Evolutionary conservation across 768 basidiomycete genomes (phyloP).

Genomic region (Harrya chromipes): DNA sequence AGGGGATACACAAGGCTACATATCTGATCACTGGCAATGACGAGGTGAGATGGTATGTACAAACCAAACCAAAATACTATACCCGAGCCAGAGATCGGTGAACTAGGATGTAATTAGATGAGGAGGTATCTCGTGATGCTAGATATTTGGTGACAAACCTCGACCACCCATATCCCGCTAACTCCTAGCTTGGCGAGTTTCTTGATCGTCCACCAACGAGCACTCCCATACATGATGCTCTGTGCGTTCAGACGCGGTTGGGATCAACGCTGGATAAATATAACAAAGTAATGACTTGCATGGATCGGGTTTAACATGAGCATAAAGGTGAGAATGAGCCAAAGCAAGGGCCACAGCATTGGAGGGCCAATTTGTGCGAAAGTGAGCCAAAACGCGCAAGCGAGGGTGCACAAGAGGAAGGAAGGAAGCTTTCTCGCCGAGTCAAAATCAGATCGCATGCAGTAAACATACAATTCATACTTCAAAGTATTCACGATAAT

Average conservation of each 20-base stretch:
- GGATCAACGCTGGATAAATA: background rate
- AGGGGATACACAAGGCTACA: conserved; percentile 77
- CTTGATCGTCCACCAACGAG: conserved; percentile 78
- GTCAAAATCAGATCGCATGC: conserved; percentile 1
- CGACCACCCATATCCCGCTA: conserved; percentile 70
- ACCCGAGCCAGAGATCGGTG: conserved; percentile 90
- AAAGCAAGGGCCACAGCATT: conserved; percentile 75
- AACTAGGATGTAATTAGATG: conserved; percentile 45
- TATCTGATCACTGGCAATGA: conserved; percentile 62
- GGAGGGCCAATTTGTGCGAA: conserved; percentile 69
- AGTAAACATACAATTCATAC: conserved; percentile 31
- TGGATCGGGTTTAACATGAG: conserved; percentile 78
- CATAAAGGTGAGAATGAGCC: conserved; percentile 61
- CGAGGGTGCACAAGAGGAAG: conserved; percentile 71
- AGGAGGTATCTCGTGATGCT: background rate
- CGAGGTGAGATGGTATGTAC: conserved; percentile 4
- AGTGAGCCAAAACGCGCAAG: conserved; percentile 83
- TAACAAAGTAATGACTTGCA: conserved; percentile 27
- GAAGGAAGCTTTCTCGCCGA: conserved; percentile 60
- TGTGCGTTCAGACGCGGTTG: conserved; percentile 38
- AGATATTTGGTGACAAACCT: conserved; percentile 42
- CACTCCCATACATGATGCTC: conserved; percentile 35
- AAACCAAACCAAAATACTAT: conserved; percentile 17
- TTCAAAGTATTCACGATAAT: conserved; percentile 76
- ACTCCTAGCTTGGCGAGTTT: conserved; percentile 59